These are phyloP conservation scores for Nannizziopsis arthrosporioides DNA, from an alignment of 2,329 filamentous ascomycete genomes.

Conservation along the genomic window DNA sequence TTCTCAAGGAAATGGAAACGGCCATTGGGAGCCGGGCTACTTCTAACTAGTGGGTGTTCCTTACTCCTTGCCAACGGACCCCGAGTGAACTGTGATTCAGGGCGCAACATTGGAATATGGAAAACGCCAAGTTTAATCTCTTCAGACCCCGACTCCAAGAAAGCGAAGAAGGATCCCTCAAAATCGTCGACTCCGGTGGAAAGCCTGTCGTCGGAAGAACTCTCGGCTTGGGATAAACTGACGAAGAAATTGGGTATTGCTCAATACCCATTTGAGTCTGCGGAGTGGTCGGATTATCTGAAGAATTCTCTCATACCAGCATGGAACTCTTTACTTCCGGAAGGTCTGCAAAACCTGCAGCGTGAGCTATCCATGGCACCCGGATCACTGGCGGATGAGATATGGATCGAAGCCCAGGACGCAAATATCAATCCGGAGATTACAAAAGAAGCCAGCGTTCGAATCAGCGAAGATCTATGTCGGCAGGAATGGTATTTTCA, in stretches of 20 bases:
- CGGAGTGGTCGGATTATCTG: constrained; percentile 43
- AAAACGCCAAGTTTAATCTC: background rate
- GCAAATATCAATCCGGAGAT: constrained; percentile 79
- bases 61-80: constrained; percentile 13
- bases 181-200: constrained; percentile 11
- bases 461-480: constrained; percentile 71
- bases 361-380: constrained; percentile 76
- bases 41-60: constrained; percentile 20
- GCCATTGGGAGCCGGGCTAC: constrained; percentile 25
- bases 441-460: constrained; percentile 63
- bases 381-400: constrained; percentile 79
- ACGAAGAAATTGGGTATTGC: constrained; percentile 36
- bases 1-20: constrained; percentile 28
- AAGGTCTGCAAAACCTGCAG: constrained; percentile 70
- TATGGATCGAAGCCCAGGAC: constrained; percentile 86
- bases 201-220: constrained; percentile 19
- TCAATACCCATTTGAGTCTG: constrained; percentile 30
- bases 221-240: constrained; percentile 40
- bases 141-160: background rate
- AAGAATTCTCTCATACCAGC: constrained; percentile 65
- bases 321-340: constrained; percentile 68
- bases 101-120: constrained; percentile 11
- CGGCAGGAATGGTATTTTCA: constrained; percentile 70
- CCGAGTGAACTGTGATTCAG: constrained; percentile 13
- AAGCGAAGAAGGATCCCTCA: constrained; percentile 14